phyloP scores from a whole-genome alignment of 495 filamentous ascomycete species.

The Lasiosphaeria miniovina region DNA sequence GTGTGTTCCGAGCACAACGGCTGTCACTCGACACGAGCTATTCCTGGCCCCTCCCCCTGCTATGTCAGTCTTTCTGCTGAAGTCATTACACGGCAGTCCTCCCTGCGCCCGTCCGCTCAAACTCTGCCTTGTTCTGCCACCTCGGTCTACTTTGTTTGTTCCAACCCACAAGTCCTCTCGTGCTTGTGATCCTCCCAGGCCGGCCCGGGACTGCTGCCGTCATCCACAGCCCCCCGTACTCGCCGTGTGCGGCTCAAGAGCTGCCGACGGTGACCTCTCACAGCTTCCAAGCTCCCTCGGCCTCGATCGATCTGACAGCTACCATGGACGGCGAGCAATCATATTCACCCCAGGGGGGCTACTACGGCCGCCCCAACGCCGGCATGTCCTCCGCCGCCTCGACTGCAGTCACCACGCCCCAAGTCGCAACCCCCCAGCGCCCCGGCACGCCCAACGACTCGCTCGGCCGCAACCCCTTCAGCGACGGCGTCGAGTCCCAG shows the following conservation, averaged over 20 bases:
- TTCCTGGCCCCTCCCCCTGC: no score
- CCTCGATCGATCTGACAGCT: background rate
- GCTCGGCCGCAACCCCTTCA: constrained; percentile 31
- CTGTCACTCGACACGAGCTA: no score
- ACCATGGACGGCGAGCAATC: constrained; percentile 8
- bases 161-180: background rate
- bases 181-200: background rate
- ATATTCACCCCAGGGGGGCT: constrained; percentile 7
- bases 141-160: constrained; percentile 1
- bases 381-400: constrained; percentile 22
- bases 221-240: background rate
- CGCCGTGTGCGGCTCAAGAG: background rate
- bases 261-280: background rate
- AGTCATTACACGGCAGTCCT: background rate
- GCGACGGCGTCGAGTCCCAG: constrained; percentile 36
- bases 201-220: background rate
- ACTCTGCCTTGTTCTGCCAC: background rate
- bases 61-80: no score
- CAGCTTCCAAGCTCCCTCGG: background rate
- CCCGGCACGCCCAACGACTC: constrained; percentile 38
- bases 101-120: background rate
- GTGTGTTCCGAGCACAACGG: no score
- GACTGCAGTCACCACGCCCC: constrained; percentile 29
- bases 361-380: constrained; percentile 11
- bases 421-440: constrained; percentile 34